Evolutionary conservation across 345 rosid genomes (phyloP).

Genomic region (Salix caprea): DNA sequence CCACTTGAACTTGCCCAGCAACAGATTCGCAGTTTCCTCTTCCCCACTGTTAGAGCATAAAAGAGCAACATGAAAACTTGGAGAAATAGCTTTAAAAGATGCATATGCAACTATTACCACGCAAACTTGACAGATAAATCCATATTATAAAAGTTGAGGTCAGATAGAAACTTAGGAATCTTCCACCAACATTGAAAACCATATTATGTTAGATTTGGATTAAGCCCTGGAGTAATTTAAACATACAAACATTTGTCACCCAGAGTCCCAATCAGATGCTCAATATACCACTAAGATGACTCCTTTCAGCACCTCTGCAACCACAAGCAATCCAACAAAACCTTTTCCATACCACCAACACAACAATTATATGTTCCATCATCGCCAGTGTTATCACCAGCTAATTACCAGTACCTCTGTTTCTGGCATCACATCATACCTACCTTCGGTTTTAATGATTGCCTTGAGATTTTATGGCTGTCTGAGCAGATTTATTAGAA

Average conservation of each 20-base stretch:
- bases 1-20: constrained; percentile 96
- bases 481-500: neutral
- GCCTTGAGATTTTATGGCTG: neutral
- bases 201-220: neutral
- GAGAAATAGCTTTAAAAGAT: neutral
- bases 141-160: neutral
- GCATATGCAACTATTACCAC: neutral
- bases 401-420: neutral
- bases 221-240: neutral
- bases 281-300: neutral
- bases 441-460: neutral
- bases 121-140: neutral
- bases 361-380: neutral
- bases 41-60: constrained; percentile 62
- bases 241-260: neutral
- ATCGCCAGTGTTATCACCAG: neutral
- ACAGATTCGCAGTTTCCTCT: constrained; percentile 67
- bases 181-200: neutral
- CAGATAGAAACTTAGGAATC: neutral
- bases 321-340: neutral
- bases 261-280: neutral
- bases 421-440: neutral
- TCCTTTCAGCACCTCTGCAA: neutral
- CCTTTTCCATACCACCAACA: neutral
- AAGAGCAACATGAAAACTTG: neutral